Evolutionary conservation across 129 eudicot genomes (phyloP), one percentile per base, ranked within the genome.

Genomic region (Chrysanthemum seticuspe): DNA sequence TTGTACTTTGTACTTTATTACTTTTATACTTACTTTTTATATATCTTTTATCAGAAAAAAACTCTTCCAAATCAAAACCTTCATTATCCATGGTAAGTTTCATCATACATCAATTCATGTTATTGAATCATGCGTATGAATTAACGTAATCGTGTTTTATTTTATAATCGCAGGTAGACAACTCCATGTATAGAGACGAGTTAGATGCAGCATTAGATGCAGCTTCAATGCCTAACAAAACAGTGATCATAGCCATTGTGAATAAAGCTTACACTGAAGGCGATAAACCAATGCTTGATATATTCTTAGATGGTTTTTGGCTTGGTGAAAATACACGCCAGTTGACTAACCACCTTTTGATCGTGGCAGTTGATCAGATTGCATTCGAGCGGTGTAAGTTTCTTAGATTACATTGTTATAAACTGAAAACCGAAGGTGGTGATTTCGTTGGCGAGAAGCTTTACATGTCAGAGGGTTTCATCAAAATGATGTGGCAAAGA

Each of bases 301-400:
- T 91, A 4, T 91, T 91, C 67, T 80, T 91, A n/a, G 97, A 91
- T 15, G 87, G 97, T 16, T 91, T 91, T 78, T 86, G 97, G 97
- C 31, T 70, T 6, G 97, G 97, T 12, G 96, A 91, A 66, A 81
- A 70, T 14, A 88, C 92, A 23, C 45, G 87, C 68, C 62, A 49
- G 31, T 71, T 91, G 66, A 54, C 84, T 10, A 71, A 82, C 65
- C 84, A 91, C 47, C 75, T 91, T 31, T 55, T 91, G 60, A 62
- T 91, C 31, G 96, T 91, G 57, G 83, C 97, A 2, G 75, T 86
- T 62, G 97, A 91, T 74, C 82, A 82, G 65, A 74, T 81, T 5
- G 85, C 97, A 2, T 85, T 80, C 23, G 86, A 82, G 2, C 81
- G 90, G 74, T 91, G 97, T 31, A 58, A 8, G 64, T 91, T 91